Percentiles rank a stretch among this genome's conserved stretches.
Evolutionary conservation across 306 rosid genomes (phyloP).

Genomic region (Clitoria ternatea): DNA sequence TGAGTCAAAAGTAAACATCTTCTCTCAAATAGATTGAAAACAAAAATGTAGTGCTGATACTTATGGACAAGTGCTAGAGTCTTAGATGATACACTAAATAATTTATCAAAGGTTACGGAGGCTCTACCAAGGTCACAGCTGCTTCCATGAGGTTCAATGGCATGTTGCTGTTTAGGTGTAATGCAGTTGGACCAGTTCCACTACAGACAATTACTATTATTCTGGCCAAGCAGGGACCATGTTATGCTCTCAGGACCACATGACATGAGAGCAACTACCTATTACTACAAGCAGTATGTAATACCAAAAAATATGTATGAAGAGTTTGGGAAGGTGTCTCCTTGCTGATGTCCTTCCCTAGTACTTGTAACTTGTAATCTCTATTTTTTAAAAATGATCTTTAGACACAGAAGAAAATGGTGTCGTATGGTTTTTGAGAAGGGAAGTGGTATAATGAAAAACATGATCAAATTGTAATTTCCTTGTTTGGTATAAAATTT

Average conservation of each 20-base stretch:
- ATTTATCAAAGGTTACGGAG: background rate
- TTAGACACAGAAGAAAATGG: no score
- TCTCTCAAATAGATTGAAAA: no score
- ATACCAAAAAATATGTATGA: no score
- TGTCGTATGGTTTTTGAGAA: no score
- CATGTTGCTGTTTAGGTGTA: background rate
- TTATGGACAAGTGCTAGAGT: background rate
- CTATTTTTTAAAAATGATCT: no score
- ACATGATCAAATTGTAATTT: no score
- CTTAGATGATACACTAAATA: background rate
- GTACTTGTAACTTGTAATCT: background rate
- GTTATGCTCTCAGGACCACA: background rate
- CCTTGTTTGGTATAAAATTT: no score
- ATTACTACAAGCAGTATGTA: background rate
- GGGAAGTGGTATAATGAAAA: no score
- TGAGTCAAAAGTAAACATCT: no score
- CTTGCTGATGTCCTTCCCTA: slow-evolving; percentile 18
- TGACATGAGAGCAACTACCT: background rate
- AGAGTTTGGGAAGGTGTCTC: slow-evolving; percentile 9
- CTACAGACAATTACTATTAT: background rate
- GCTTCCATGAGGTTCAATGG: background rate
- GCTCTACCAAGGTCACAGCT: background rate
- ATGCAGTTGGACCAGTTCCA: slow-evolving; percentile 10
- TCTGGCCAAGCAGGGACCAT: background rate
- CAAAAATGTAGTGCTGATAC: background rate